Conservation (phyloP, 352 stramenopile species). For the Pythium dissotocum region DNA sequence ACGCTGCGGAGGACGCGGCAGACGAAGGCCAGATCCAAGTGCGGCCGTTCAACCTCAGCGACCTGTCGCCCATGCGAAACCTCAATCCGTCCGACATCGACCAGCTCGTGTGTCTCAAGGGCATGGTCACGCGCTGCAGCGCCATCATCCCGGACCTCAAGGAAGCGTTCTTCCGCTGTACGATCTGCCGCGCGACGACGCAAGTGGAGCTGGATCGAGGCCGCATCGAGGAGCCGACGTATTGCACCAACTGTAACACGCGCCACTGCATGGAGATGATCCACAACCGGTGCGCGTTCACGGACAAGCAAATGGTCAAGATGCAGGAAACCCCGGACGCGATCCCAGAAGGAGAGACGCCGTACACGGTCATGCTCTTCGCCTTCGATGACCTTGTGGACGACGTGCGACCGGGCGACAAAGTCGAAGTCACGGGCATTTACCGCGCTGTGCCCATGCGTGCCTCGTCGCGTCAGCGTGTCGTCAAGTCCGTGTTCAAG, state of each 20-base stretch:
- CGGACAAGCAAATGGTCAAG: constrained; percentile 98
- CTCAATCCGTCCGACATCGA: constrained; percentile 98
- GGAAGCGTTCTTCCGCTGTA: constrained; percentile 96
- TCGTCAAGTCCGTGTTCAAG: constrained; percentile 97
- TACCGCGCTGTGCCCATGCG: constrained; percentile 95
- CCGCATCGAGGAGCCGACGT: constrained; percentile 94
- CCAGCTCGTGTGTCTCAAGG: constrained; percentile 94
- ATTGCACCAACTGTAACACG: constrained; percentile 88
- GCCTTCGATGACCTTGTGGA: constrained; percentile 99
- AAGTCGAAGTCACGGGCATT: constrained; percentile 96
- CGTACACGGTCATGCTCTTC: constrained; percentile 97
- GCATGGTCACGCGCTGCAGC: constrained; percentile 97
- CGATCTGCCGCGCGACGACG: constrained; percentile 89
- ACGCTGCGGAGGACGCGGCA: constrained; percentile 52
- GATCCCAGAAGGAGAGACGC: constrained; percentile 98
- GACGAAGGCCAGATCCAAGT: constrained; percentile 90
- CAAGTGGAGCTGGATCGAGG: constrained; percentile 95
- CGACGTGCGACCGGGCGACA: constrained; percentile 95
- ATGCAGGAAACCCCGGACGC: constrained; percentile 98
- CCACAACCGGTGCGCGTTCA: constrained; percentile 98
- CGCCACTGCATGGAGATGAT: constrained; percentile 94
- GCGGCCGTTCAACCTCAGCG: constrained; percentile 95
- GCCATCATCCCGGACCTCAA: constrained; percentile 98
- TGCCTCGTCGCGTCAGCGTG: constrained; percentile 92
- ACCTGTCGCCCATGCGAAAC: constrained; percentile 93